These are phyloP conservation scores for Grosmannia penicillata DNA, from an alignment of 2,329 filamentous ascomycete species.

Conservation along the genomic window DNA sequence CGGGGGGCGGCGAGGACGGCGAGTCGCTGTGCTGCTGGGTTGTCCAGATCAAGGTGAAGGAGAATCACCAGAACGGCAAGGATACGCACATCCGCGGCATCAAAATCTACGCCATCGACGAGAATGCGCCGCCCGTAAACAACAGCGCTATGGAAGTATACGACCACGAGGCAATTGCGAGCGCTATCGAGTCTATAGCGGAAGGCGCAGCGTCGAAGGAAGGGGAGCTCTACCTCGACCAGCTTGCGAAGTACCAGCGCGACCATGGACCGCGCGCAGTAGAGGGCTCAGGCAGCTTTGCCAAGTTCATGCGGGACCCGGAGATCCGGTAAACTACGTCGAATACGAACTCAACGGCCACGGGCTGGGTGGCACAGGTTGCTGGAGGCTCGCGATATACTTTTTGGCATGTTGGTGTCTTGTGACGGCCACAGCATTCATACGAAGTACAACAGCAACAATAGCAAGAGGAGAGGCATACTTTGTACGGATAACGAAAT, in stretches of 20 bases:
- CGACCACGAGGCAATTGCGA: too few species aligned
- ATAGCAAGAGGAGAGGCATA: too few species aligned
- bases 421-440: too few species aligned
- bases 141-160: slow-evolving; percentile 21
- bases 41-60: slow-evolving; percentile 76
- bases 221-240: too few species aligned
- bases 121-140: slow-evolving; percentile 25
- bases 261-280: slow-evolving; percentile 16
- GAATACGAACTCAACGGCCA: neutral
- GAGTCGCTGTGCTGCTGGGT: slow-evolving; percentile 77
- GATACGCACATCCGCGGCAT: slow-evolving; percentile 93
- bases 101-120: slow-evolving; percentile 60
- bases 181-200: too few species aligned
- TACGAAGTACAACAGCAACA: too few species aligned
- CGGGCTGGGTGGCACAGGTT: too few species aligned
- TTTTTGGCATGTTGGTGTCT: too few species aligned
- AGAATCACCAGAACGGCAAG: slow-evolving; percentile 98
- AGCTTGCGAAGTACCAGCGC: too few species aligned
- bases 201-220: too few species aligned
- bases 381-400: too few species aligned
- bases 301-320: slow-evolving; percentile 25
- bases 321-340: slow-evolving; percentile 21
- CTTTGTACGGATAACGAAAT: too few species aligned
- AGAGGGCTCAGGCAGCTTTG: slow-evolving; percentile 17
- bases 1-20: slow-evolving; percentile 45